Evolutionary conservation across 306 rosid species (phyloP).

Genomic region (Cicer yamashitae): DNA sequence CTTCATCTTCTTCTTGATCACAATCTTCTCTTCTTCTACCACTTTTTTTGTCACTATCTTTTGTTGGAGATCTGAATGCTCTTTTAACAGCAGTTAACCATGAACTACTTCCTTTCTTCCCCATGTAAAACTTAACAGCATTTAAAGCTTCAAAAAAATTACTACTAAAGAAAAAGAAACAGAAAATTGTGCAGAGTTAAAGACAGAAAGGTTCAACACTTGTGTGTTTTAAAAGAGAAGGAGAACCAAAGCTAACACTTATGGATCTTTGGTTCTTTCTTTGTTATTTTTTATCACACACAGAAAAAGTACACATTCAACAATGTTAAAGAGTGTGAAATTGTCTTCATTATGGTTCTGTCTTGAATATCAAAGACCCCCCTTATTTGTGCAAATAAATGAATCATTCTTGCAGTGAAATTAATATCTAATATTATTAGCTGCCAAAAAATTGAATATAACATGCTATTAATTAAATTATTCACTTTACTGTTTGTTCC

Average conservation of each 20-base stretch:
- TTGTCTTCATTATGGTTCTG: constrained; percentile 27
- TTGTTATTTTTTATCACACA: constrained; percentile 38
- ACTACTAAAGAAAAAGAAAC: background rate
- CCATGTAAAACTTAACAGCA: constrained; percentile 76
- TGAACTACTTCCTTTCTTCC: constrained; percentile 87
- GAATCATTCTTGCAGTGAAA: constrained; percentile 14
- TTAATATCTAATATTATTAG: constrained; percentile 7
- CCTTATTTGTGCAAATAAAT: constrained; percentile 30
- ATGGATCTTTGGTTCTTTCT: constrained; percentile 45
- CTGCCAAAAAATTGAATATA: constrained; percentile 20
- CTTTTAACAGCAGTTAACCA: constrained; percentile 99
- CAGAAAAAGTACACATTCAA: constrained; percentile 31
- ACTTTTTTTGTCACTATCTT: constrained; percentile 57
- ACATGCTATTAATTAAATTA: background rate
- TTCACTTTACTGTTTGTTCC: background rate
- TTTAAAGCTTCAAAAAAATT: constrained; percentile 43
- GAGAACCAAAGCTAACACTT: constrained; percentile 40
- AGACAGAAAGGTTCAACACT: constrained; percentile 33
- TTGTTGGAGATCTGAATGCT: constrained; percentile 98
- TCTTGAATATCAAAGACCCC: background rate
- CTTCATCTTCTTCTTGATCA: constrained; percentile 76
- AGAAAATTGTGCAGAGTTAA: constrained; percentile 32
- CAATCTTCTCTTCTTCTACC: constrained; percentile 49
- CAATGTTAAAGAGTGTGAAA: constrained; percentile 34
- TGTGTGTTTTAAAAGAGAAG: constrained; percentile 38